A percentile compares a stretch with the other conserved stretches of the same genome.
Conservation (phyloP, 2,329 filamentous ascomycete species). For the Zalaria obscura region DNA sequence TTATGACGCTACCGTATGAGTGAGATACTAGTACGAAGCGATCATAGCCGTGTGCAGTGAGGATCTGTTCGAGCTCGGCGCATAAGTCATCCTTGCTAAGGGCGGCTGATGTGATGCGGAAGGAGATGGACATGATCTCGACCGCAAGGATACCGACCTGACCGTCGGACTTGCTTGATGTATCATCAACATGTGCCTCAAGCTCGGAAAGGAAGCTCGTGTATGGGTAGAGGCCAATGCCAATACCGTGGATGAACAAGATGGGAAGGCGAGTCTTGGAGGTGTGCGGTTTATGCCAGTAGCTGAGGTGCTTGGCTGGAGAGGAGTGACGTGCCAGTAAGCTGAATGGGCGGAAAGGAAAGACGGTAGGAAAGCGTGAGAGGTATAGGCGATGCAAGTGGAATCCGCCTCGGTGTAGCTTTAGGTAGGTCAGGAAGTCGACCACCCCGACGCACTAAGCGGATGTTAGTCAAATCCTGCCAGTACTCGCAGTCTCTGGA, state of each 20-base stretch:
- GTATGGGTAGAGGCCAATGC: slow-evolving; percentile 53
- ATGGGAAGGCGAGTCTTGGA: slow-evolving; percentile 44
- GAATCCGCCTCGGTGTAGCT: slow-evolving; percentile 8
- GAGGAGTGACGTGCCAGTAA: slow-evolving; percentile 34
- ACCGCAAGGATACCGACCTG: slow-evolving; percentile 50
- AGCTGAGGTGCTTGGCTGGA: slow-evolving; percentile 37
- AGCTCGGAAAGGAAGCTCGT: slow-evolving; percentile 38
- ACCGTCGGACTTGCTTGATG: slow-evolving; percentile 16
- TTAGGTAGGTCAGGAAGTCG: background rate
- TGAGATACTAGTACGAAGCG: slow-evolving; percentile 48
- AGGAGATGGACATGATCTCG: slow-evolving; percentile 52
- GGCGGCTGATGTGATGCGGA: slow-evolving; percentile 43
- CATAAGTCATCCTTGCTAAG: slow-evolving; percentile 40
- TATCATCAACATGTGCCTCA: slow-evolving; percentile 6
- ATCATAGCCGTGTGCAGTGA: slow-evolving; percentile 43
- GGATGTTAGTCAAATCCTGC: no score
- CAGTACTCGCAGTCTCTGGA: no score
- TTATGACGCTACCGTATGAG: slow-evolving; percentile 47
- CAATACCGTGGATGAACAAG: slow-evolving; percentile 58
- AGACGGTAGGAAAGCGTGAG: slow-evolving; percentile 30
- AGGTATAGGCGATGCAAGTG: slow-evolving; percentile 10
- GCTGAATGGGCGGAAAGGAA: slow-evolving; percentile 44
- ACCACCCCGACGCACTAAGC: slow-evolving; percentile 1
- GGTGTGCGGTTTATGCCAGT: slow-evolving; percentile 53
- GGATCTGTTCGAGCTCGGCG: slow-evolving; percentile 39